Evolutionary conservation across 371 early-diverging fungal species (phyloP), one percentile per base, ranked within the genome.

Genomic region (Dinochytrium kinnereticum): DNA sequence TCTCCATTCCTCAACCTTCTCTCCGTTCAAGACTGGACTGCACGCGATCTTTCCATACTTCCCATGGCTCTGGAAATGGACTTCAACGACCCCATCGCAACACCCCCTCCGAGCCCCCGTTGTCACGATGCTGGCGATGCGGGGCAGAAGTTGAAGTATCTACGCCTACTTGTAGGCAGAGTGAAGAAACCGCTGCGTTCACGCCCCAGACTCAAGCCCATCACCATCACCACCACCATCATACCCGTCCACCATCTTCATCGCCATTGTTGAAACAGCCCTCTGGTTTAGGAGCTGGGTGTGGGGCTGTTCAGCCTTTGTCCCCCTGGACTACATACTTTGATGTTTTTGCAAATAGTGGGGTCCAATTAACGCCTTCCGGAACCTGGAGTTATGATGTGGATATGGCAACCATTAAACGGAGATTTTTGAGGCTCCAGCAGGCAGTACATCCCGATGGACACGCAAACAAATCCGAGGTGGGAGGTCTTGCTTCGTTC

Each of bases 371-470:
- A 15, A 36, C 13, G 19, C 51, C 28, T 17, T 65, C 17, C 37
- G 36, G 39, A 39, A 30, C 28, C n/a, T 71, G 51, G 71, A 78
- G 78, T 0, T 96, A 90, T 78, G 89, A 92, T 71, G 80, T 96
- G 26, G 92, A 94, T 77, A 57, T 85, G 37, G 86, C 81, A 50
- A 80, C 80, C 3, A 74, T 96, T 71, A 85, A 90, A 39, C 82
- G 76, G 65, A 83, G 84, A 39, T 96, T 94, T 77, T 79, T 95
- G 34, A 79, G 68, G 51, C 79, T 94, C 57, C 96, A 96, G 78
- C 93, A 93, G 84, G 83, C 80, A 7, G 92, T 93, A 10, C 96
- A 96, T 81, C 96, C 96, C 5, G 96, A 96, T 78, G 90, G 91
- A 38, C 92, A 86, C 70, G 87, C 92, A 3, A 88, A 88, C 44